phyloP scores from a whole-genome alignment of 75 land plant species.

The Selaginella tamariscina region DNA sequence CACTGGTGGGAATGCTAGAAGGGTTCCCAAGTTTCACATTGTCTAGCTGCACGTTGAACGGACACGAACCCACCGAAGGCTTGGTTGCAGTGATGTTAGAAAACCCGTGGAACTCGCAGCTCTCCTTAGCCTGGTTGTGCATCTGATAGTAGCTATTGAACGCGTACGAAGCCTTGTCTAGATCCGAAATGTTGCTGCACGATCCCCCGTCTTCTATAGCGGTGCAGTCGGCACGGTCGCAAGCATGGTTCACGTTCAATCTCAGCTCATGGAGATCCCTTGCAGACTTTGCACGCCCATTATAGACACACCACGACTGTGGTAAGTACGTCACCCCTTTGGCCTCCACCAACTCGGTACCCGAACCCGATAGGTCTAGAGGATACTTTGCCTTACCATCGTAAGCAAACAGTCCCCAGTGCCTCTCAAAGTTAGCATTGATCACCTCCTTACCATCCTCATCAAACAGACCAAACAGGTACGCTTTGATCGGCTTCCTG shows the following conservation, averaged over 20 bases:
- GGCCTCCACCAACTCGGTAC: no score
- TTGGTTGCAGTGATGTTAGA: not conserved
- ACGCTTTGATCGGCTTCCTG: slow-evolving; percentile 39
- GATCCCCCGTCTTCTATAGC: not conserved
- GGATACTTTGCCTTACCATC: slow-evolving; percentile 84
- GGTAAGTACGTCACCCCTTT: no score
- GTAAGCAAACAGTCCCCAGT: slow-evolving; percentile 82
- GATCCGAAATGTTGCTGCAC: not conserved
- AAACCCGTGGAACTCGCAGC: not conserved
- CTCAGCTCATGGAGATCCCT: no score
- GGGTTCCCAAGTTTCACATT: no score
- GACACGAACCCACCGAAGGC: not conserved
- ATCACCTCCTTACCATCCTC: slow-evolving; percentile 58
- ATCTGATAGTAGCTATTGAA: slow-evolving; percentile 6
- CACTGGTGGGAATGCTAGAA: no score
- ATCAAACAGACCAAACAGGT: slow-evolving; percentile 55
- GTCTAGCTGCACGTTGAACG: not conserved
- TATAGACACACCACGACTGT: no score
- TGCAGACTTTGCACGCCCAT: no score
- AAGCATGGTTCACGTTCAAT: no score
- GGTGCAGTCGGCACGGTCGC: not conserved
- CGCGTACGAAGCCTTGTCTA: slow-evolving; percentile 5
- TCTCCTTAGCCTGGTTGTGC: not conserved
- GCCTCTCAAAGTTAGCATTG: slow-evolving; percentile 59
- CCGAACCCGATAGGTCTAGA: slow-evolving; percentile 36